Base-by-base conservation (phyloP, 2,329 filamentous ascomycete genomes). In the Xylariaceae sp. region DNA sequence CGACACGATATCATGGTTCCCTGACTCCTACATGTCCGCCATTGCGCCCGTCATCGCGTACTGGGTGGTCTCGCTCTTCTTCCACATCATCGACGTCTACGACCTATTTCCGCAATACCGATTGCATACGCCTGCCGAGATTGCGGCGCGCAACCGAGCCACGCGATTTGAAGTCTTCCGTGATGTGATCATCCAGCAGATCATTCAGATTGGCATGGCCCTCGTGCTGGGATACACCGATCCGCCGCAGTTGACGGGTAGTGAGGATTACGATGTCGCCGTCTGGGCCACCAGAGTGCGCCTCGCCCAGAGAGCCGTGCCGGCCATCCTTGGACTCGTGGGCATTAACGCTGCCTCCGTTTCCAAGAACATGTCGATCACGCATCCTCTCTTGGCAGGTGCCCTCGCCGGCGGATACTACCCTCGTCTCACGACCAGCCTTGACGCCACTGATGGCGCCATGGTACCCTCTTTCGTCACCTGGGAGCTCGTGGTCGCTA, bases 61-160 rank as follows among this genome's bases (percentile, higher is more conserved):
- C 81, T 99, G 94, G 94, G 76, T 78, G 18, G 77, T 95, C 37
- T 97, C 93, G 17, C 76, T 90, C 73, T 77, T 93, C 72, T 99
- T 96, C 78, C 93, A 97, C 78, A 71, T 87, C 67, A 86, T 97
- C 70, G 94, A 99, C 76, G 79, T 86, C 60, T 87, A 87, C 76
- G 90, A 97, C 74, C 78, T 93, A 44, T 96, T 93, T 73, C 88
- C 92, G 15, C 85, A 95, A 69, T 97, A 97, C 76, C 88, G 94
- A 64, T 81, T 99, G 48, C 94, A 99, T 76, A 97, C 94, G 0
- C 94, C 94, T 11, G 92, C 91, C 55, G 93, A 97, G 75, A 88
- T 97, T 64, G 73, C 87, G 42, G 90, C 90, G 74, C 85, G 92
- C 68, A 97, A 97, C 75, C 90, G 90, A 70, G 93, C 91, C 56